A percentile compares a stretch with the other conserved stretches of the same genome.
Evolutionary conservation across 768 basidiomycete species (phyloP).

Genomic region (Mycena galericulata): DNA sequence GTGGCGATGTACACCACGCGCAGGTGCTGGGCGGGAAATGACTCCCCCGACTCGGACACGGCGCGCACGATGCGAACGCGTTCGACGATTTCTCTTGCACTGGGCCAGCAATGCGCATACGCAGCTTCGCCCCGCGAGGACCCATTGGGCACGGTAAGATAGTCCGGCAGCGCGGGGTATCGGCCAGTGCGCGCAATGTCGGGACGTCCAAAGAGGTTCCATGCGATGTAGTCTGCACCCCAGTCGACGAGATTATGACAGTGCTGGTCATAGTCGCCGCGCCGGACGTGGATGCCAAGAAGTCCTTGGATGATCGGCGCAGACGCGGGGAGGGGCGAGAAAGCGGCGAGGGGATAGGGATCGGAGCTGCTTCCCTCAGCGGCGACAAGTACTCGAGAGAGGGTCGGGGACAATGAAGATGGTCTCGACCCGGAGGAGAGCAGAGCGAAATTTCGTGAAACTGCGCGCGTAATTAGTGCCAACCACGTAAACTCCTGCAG

Average conservation of each 20-base stretch:
- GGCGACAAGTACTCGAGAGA: neutral
- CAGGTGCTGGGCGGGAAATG: conserved; percentile 35
- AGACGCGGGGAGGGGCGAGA: conserved; percentile 14
- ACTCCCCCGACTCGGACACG: neutral
- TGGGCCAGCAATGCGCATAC: conserved; percentile 22
- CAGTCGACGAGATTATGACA: conserved; percentile 19
- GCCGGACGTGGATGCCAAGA: conserved; percentile 26
- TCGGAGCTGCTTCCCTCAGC: neutral
- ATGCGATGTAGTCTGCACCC: conserved; percentile 12
- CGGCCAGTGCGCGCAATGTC: neutral
- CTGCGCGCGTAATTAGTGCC: conserved; percentile 22
- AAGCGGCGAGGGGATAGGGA: conserved; percentile 17
- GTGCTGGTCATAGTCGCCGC: conserved; percentile 26
- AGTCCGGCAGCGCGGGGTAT: conserved; percentile 22
- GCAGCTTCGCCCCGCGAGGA: neutral
- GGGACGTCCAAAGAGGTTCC: conserved; percentile 17
- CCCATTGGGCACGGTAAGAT: neutral
- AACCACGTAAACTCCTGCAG: conserved; percentile 23
- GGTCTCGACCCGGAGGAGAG: neutral
- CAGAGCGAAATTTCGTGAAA: conserved; percentile 20
- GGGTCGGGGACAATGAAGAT: neutral
- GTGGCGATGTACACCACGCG: conserved; percentile 59
- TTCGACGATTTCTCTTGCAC: neutral
- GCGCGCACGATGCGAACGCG: conserved; percentile 7
- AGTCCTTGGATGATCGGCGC: conserved; percentile 20